These are phyloP conservation scores for Botrytis squamosa DNA, from an alignment of 2,329 filamentous ascomycete species.

Conservation along the genomic window DNA sequence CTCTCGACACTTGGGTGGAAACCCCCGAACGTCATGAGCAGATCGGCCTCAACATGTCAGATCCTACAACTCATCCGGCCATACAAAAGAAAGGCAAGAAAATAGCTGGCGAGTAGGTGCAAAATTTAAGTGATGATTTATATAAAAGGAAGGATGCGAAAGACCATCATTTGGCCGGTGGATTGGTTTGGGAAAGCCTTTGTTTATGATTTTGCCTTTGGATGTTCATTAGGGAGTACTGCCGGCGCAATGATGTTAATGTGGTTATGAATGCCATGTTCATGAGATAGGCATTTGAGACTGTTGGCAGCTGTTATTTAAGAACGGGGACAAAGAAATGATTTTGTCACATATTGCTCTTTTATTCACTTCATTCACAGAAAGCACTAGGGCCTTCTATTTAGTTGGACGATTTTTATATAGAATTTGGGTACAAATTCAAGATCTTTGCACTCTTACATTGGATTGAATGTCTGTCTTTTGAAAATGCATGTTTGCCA, in stretches of 20 bases:
- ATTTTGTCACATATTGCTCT: background rate
- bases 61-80: background rate
- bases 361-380: background rate
- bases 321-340: background rate
- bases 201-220: background rate
- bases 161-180: background rate
- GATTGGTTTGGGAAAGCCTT: background rate
- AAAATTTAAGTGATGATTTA: background rate
- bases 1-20: background rate
- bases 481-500: background rate
- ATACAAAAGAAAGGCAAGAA: background rate
- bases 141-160: background rate
- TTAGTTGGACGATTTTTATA: background rate
- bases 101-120: background rate
- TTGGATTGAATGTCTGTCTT: background rate
- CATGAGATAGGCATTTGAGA: background rate
- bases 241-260: background rate
- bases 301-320: background rate
- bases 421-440: background rate
- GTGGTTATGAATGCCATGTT: background rate
- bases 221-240: background rate
- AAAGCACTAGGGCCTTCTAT: background rate
- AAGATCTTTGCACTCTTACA: background rate
- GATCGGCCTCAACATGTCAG: background rate
- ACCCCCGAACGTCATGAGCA: constrained; percentile 7